Percentiles rank a stretch among this genome's conserved stretches.
phyloP scores from a whole-genome alignment of 2,329 filamentous ascomycete species.

The Aspergillus nomiae region DNA sequence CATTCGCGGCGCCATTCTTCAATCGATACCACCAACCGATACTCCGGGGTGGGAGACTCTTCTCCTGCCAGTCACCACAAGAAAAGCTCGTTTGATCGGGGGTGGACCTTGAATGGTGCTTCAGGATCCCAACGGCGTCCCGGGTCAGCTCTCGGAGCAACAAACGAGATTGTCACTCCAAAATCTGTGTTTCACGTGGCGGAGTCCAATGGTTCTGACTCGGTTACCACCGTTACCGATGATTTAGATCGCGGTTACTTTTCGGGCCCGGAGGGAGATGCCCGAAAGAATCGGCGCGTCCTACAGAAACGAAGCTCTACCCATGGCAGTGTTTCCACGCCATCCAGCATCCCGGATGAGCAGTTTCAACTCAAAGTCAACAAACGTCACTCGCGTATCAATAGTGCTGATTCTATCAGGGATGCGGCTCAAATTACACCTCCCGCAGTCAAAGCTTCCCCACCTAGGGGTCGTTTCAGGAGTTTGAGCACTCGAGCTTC shows the following conservation, averaged over 20 bases:
- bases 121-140: conserved; percentile 30
- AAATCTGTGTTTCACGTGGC: conserved; percentile 22
- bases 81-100: conserved; percentile 60
- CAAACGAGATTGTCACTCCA: conserved; percentile 20
- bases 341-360: conserved; percentile 77
- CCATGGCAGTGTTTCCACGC: conserved; percentile 59
- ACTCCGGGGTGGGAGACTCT: conserved; percentile 30
- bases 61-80: conserved; percentile 51
- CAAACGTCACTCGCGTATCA: conserved; percentile 74
- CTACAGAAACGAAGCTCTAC: conserved; percentile 69
- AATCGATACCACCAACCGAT: conserved; percentile 65
- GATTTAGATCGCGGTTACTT: conserved; percentile 91
- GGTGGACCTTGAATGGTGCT: conserved; percentile 57
- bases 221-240: conserved; percentile 34
- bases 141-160: conserved; percentile 35
- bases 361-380: conserved; percentile 66
- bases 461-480: conserved; percentile 55
- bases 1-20: conserved; percentile 87
- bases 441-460: conserved; percentile 61
- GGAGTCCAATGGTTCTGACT: conserved; percentile 33
- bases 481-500: conserved; percentile 62
- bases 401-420: conserved; percentile 73
- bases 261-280: conserved; percentile 82
- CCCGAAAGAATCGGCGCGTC: conserved; percentile 69
- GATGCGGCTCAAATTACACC: conserved; percentile 57